These are phyloP conservation scores for Trichophyton equinum DNA, from an alignment of 2,329 filamentous ascomycete genomes.

Conservation along the genomic window DNA sequence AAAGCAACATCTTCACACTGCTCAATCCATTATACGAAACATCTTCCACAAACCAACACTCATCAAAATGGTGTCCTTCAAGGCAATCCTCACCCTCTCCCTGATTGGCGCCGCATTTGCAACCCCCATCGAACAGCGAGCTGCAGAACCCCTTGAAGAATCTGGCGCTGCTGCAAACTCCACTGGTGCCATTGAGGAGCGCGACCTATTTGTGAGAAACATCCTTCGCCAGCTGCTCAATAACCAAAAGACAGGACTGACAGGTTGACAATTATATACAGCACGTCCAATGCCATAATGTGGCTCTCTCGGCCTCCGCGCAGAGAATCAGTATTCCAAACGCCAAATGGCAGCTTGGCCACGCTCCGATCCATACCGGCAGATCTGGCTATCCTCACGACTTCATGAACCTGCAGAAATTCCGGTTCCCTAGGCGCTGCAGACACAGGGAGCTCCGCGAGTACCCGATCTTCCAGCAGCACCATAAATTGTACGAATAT, in stretches of 20 bases:
- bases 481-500: not conserved
- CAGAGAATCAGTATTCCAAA: not conserved
- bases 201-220: not conserved
- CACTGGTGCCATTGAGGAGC: not conserved
- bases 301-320: not conserved
- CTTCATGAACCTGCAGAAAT: not conserved
- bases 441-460: not conserved
- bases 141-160: too few species aligned
- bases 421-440: not conserved
- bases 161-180: not conserved
- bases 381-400: slow-evolving; percentile 1
- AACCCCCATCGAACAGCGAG: not conserved
- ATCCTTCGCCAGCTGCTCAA: not conserved
- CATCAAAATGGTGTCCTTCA: slow-evolving; percentile 3
- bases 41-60: not conserved
- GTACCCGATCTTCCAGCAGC: not conserved
- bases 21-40: not conserved
- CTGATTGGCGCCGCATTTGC: not conserved
- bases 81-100: not conserved
- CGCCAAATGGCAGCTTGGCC: not conserved
- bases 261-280: not conserved
- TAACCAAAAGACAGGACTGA: not conserved
- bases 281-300: not conserved
- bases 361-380: not conserved
- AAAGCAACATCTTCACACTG: not conserved